Base-by-base conservation (phyloP, 306 rosid species). In the Inga laurina region DNA sequence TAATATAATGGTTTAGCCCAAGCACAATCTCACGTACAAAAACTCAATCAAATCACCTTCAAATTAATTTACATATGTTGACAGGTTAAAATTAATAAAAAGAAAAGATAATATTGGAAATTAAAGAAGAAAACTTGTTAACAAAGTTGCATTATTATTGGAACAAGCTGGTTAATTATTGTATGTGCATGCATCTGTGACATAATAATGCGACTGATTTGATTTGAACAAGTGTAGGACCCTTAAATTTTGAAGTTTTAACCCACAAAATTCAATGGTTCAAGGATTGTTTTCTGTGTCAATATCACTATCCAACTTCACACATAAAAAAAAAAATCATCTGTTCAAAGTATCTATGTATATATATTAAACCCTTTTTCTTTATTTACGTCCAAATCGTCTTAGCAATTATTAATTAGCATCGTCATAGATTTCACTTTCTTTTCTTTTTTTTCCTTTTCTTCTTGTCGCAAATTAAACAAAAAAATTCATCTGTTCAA, bases 101-200 rank as follows among this genome's bases (percentile, higher is more conserved):
- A 54, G 18, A 16, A 1, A 15, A 51, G 2, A 15, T 16, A 51
- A 51, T 51, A 5, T 16, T 51, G n/a, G 8, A 16, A 51, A 9
- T n/a, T 2, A 22, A 59, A 32, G 41, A 65, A 32, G 69, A 8
- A 52, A 22, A 22, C 65, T 59, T 59, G 32, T n/a, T 59, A 9
- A 10, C 32, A 59, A 59, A 22, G 30, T 59, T 59, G 65, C 6
- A 59, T 59, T 59, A 21, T 59, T 59, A 9, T 22, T 59, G 32
- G 13, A 57, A n/a, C 15, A 59, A 59, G 66, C 34, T 59, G 66
- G 66, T 22, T 56, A 10, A 15, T 49, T 79, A 49, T 49, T 82
- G 80, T 71, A 75, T 76, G 80, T 88, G 85, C 87, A 88, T 88
- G 84, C 80, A 88, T 83, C 88, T 59, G 30, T 32, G 82, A 65